These are phyloP conservation scores for Colletotrichum trifolii DNA, from an alignment of 2,329 filamentous ascomycete species.

Conservation along the genomic window DNA sequence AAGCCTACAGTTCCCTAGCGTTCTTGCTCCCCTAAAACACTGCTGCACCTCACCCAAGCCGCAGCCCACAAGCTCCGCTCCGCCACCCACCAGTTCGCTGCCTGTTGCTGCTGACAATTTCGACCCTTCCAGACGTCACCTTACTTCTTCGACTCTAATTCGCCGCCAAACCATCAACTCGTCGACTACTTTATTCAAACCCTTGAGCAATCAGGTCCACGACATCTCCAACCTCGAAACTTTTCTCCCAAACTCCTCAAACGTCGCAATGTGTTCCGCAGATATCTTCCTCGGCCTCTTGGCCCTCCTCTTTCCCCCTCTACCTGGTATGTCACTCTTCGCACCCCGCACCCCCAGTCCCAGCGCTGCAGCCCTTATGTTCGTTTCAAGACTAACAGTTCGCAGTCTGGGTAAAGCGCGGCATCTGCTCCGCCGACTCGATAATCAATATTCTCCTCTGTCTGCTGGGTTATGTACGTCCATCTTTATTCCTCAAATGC, in stretches of 20 bases:
- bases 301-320: slow-evolving; percentile 73
- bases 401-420: slow-evolving; percentile 94
- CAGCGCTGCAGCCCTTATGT: not conserved
- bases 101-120: slow-evolving; percentile 4
- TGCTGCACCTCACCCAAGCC: not conserved
- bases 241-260: not conserved
- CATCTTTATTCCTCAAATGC: slow-evolving; percentile 35
- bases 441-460: slow-evolving; percentile 96
- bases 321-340: slow-evolving; percentile 64
- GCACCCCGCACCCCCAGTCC: not conserved
- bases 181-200: not conserved
- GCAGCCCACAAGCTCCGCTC: slow-evolving; percentile 10
- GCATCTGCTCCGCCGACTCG: slow-evolving; percentile 91
- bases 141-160: not conserved
- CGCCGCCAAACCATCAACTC: not conserved
- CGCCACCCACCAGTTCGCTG: slow-evolving; percentile 27
- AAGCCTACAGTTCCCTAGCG: slow-evolving; percentile 18
- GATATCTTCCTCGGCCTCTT: slow-evolving; percentile 73
- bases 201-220: not conserved
- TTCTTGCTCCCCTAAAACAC: not conserved
- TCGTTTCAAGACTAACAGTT: slow-evolving; percentile 44
- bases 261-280: slow-evolving; percentile 63
- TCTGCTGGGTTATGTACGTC: slow-evolving; percentile 72
- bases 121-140: slow-evolving; percentile 22
- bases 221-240: not conserved